Evolutionary conservation across 352 stramenopile genomes (phyloP), one percentile per base, ranked within the genome.

Genomic region (Pythium dissotocum): DNA sequence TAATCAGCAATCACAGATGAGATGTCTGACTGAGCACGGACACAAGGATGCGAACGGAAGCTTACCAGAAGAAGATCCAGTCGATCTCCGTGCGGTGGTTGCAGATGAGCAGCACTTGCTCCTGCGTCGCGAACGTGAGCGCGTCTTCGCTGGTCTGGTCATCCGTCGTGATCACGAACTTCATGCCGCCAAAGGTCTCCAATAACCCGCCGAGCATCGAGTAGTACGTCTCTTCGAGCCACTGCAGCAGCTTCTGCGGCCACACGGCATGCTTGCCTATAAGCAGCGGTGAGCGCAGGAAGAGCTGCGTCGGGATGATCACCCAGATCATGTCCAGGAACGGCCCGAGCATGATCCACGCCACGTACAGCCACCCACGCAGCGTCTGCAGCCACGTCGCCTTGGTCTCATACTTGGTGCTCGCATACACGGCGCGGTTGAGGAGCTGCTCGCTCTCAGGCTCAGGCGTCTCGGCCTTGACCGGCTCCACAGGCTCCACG

Each of bases 71-170:
- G 70, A 93, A 91, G 55, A 95, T 69, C 85, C 87, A 92, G 73
- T 95, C 85, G 58, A 93, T 78, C 70, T 93, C 87, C 4, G 79
- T 92, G 44, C 87, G 83, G 63, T 93, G 85, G 72, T 93, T 95
- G 58, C 71, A 88, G 46, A 95, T 77, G 30, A 93, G 54, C 51
- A 93, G 69, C 33, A 87, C 74, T 26, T 84, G 74, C 38, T 93
- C 82, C 6, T 73, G 38, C 1, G 52, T 36, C 2, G 69, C 18
- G 61, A 93, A 91, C 8, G 70, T 53, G n/a, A 80, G 44, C 9
- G 63, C 52, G 1, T 88, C 75, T 24, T 61, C 70, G 33, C 61
- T 73, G 36, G 67, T 66, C 32, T 66, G 51, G n/a, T 66, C 59
- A 49, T 91, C 83, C 30, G 71, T 73, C 2, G 84, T 90, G 2